These are phyloP conservation scores for Byssothecium circinans DNA, from an alignment of 2,329 filamentous ascomycete genomes.

Conservation along the genomic window DNA sequence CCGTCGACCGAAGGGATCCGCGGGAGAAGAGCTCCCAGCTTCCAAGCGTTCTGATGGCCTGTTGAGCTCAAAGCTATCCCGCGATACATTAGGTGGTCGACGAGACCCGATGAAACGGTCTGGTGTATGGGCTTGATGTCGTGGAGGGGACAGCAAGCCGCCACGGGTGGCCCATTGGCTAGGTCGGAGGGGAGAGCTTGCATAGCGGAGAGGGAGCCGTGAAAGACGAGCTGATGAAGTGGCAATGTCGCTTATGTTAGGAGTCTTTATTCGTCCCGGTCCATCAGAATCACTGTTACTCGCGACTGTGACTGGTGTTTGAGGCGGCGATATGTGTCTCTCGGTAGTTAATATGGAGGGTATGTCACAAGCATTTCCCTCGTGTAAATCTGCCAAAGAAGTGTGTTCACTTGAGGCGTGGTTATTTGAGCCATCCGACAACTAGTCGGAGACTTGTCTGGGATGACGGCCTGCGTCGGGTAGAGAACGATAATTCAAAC, in stretches of 20 bases:
- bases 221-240: slow-evolving; percentile 8
- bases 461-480: background rate
- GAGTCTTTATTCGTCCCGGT: background rate
- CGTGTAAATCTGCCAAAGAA: background rate
- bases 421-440: background rate
- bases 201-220: slow-evolving; percentile 21
- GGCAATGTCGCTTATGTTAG: background rate
- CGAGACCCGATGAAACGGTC: slow-evolving; percentile 63
- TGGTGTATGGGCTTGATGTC: slow-evolving; percentile 41
- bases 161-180: slow-evolving; percentile 35
- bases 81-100: slow-evolving; percentile 45
- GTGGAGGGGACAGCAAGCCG: slow-evolving; percentile 21
- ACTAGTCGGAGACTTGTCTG: background rate
- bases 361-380: background rate
- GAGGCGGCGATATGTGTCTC: background rate
- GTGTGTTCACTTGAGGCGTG: slow-evolving; percentile 13
- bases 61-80: slow-evolving; percentile 56
- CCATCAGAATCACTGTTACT: slow-evolving; percentile 4
- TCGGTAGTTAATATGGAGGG: background rate
- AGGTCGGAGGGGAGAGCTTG: slow-evolving; percentile 36
- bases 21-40: slow-evolving; percentile 44
- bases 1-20: slow-evolving; percentile 58
- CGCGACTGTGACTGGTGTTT: background rate
- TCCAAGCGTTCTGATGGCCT: slow-evolving; percentile 52
- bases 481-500: slow-evolving; percentile 14